Evolutionary conservation across 2,329 filamentous ascomycete genomes (phyloP).

Genomic region (Diaporthe sp.): DNA sequence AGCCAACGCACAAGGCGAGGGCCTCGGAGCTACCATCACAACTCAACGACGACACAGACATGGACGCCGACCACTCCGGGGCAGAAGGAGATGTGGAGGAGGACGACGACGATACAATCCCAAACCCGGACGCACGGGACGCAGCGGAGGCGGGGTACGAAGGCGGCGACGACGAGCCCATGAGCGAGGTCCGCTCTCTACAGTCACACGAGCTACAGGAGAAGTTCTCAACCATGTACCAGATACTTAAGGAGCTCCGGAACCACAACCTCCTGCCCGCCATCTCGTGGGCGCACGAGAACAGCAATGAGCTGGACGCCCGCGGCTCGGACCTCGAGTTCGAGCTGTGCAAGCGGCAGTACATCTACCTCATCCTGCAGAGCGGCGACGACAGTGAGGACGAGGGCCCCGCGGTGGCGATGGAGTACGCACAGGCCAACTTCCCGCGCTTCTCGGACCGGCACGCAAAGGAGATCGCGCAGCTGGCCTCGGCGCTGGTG

Average conservation of each 20-base stretch:
- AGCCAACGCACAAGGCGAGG: background rate
- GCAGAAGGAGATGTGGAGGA: slow-evolving; percentile 14
- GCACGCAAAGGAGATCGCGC: slow-evolving; percentile 82
- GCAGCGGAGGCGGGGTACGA: background rate
- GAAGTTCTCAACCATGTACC: slow-evolving; percentile 90
- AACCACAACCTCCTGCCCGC: slow-evolving; percentile 81
- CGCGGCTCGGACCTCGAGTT: slow-evolving; percentile 95
- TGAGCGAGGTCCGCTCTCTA: slow-evolving; percentile 62
- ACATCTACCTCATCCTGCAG: slow-evolving; percentile 86
- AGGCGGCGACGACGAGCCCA: slow-evolving; percentile 36
- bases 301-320: slow-evolving; percentile 77
- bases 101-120: slow-evolving; percentile 27
- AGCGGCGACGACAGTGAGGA: slow-evolving; percentile 66
- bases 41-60: slow-evolving; percentile 30
- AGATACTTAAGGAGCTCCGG: slow-evolving; percentile 83
- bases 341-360: slow-evolving; percentile 90
- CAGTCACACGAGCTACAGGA: slow-evolving; percentile 77
- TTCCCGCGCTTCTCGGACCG: slow-evolving; percentile 80
- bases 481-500: slow-evolving; percentile 83
- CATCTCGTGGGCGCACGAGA: slow-evolving; percentile 84
- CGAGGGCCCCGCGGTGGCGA: slow-evolving; percentile 69
- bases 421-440: slow-evolving; percentile 79
- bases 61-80: slow-evolving; percentile 31
- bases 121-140: slow-evolving; percentile 2
- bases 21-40: background rate